phyloP scores from a whole-genome alignment of 1,284 basidiomycete species.

The Melampsora americana region DNA sequence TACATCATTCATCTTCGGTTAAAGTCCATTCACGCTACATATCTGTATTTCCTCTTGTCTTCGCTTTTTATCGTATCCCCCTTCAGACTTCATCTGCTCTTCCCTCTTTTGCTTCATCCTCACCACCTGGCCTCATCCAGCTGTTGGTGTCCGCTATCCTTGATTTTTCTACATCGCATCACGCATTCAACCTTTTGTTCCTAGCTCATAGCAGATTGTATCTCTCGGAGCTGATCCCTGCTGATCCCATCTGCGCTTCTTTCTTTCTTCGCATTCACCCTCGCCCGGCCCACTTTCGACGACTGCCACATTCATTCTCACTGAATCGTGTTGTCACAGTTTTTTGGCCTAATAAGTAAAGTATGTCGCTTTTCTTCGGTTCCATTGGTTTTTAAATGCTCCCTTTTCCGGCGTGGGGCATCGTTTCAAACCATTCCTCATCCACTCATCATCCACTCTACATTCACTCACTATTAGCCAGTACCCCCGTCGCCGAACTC shows the following conservation, averaged over 20 bases:
- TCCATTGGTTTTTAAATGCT: background rate
- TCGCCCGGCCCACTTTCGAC: background rate
- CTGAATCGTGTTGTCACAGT: background rate
- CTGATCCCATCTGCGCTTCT: background rate
- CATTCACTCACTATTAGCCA: background rate
- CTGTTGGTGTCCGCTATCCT: background rate
- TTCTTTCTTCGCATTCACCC: background rate
- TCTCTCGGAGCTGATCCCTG: too few species aligned
- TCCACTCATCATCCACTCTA: background rate
- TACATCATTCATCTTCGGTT: background rate
- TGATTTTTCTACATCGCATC: background rate
- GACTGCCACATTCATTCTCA: background rate
- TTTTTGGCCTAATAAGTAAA: background rate
- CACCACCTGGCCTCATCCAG: background rate
- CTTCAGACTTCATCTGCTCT: too few species aligned
- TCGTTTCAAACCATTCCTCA: background rate
- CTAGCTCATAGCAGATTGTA: background rate
- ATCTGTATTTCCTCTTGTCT: background rate
- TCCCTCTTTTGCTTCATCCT: background rate
- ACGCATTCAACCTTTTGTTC: background rate
- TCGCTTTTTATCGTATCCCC: background rate
- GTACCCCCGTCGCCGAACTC: background rate
- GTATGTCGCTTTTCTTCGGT: background rate
- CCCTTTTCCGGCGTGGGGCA: background rate
- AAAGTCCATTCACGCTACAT: background rate